These are phyloP conservation scores for Teratosphaeria gauchensis DNA, from an alignment of 2,329 filamentous ascomycete genomes.

Conservation along the genomic window DNA sequence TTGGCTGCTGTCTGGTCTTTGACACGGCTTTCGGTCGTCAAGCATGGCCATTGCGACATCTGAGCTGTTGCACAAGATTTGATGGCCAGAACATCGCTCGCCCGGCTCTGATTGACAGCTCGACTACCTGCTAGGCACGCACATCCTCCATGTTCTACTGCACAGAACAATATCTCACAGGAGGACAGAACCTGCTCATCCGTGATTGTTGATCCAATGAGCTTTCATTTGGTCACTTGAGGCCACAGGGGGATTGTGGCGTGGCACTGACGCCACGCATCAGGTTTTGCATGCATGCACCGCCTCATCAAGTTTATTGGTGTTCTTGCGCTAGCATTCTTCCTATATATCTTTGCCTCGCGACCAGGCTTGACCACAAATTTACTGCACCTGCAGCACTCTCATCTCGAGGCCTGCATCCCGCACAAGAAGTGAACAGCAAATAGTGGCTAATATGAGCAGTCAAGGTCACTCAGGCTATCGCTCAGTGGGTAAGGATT, in stretches of 20 bases:
- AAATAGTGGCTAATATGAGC: background rate
- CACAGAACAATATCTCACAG: no score
- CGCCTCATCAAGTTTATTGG: background rate
- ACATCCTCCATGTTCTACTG: no score
- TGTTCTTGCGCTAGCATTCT: background rate
- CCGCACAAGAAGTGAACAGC: background rate
- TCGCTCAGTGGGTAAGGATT: slow-evolving; percentile 8
- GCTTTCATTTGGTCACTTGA: background rate
- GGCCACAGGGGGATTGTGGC: background rate
- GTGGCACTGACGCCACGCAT: background rate
- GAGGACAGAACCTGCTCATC: no score
- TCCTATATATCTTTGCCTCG: background rate
- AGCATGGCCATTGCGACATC: background rate
- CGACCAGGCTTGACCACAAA: background rate
- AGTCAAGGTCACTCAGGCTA: slow-evolving; percentile 14
- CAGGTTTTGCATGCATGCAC: background rate
- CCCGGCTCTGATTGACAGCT: background rate
- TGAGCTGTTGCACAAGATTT: no score
- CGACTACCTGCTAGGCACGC: background rate
- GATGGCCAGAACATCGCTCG: background rate
- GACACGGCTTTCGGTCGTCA: background rate
- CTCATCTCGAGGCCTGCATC: background rate
- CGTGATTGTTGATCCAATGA: no score
- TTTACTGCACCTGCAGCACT: background rate
- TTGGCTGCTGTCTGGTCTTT: background rate